Conservation (phyloP, 2,329 filamentous ascomycete genomes). For the Fusarium sp. region DNA sequence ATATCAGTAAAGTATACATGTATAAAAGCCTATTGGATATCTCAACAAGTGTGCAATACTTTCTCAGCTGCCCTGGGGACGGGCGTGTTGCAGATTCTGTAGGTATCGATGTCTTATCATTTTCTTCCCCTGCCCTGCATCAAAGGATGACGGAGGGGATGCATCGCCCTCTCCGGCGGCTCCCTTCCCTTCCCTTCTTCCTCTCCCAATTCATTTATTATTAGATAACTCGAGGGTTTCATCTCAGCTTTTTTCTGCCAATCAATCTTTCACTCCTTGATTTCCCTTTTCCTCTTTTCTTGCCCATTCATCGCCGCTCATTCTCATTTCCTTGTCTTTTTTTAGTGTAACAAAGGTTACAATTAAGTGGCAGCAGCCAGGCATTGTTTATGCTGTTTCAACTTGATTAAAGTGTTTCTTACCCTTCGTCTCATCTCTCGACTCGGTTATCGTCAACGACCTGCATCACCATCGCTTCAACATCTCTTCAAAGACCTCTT, state of each 20-base stretch:
- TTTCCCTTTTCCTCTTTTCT: constrained; percentile 1
- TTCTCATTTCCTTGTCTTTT: neutral
- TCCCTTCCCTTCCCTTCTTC: neutral
- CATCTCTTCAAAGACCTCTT: neutral
- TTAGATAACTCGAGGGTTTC: constrained; percentile 9
- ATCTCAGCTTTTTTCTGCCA: neutral
- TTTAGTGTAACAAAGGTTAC: neutral
- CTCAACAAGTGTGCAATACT: rapidly evolving
- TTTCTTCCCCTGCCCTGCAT: neutral
- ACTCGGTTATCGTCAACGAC: neutral
- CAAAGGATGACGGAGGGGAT: neutral
- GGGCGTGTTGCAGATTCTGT: rapidly evolving
- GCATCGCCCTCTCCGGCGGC: neutral
- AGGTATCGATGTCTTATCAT: neutral
- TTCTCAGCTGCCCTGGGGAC: neutral
- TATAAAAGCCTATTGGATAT: neutral
- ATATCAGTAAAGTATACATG: rapidly evolving
- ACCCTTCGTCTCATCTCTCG: neutral
- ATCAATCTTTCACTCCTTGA: constrained; percentile 15
- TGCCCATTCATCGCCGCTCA: neutral
- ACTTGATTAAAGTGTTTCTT: constrained; percentile 12
- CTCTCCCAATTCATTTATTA: constrained; percentile 18
- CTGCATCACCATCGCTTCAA: neutral
- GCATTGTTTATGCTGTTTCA: constrained; percentile 22
- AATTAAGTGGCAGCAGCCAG: neutral